Base-by-base conservation (phyloP, 768 basidiomycete genomes). In the Auriscalpium vulgare region DNA sequence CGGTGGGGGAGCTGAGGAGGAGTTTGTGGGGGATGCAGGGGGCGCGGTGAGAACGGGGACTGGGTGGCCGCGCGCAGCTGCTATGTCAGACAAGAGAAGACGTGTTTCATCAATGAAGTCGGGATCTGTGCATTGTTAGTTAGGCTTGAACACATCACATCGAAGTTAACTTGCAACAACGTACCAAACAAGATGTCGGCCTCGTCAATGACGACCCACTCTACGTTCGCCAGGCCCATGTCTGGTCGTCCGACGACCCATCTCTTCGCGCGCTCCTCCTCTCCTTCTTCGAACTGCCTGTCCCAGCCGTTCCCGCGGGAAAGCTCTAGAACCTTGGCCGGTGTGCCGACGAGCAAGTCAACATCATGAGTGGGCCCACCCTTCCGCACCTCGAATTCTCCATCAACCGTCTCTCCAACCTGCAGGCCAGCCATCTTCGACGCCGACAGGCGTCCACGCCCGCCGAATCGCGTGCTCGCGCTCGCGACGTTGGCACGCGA, bases 131-230 rank as follows among this genome's bases (percentile, higher is more conserved):
- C 17, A 36, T n/a, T 14, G 4, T 43, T 29, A 49, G 38, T 52
- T 29, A 56, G 53, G 51, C 38, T 13, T 23, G 53, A 40, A 10
- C 10, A 29, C 50, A 38, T 36, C 10, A 23, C 50, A 38, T 35
- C 11, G 11, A 37, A 16, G 46, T 29, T 43, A 36, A 43, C 43
- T 38, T 43, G 13, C 49, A 51, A 6, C n/a, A 46, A 69, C 79
- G 50, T 60, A 90, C 93, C 91, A 53, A 95, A 86, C 11, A 95
- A 73, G 50, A 97, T 82, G 66, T 95, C 94, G 0, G 94, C 93
- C 66, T 97, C 93, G 58, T 97, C 94, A 1, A 95, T 74, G 3
- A 95, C 76, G 7, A 95, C 85, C 91, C 91, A 95, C 63, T 95
- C 91, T 1, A 95, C 73, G 50, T 82, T 78, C 51, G 76, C 77